phyloP scores from a whole-genome alignment of 495 filamentous ascomycete genomes.

The Xylaria intraflava region DNA sequence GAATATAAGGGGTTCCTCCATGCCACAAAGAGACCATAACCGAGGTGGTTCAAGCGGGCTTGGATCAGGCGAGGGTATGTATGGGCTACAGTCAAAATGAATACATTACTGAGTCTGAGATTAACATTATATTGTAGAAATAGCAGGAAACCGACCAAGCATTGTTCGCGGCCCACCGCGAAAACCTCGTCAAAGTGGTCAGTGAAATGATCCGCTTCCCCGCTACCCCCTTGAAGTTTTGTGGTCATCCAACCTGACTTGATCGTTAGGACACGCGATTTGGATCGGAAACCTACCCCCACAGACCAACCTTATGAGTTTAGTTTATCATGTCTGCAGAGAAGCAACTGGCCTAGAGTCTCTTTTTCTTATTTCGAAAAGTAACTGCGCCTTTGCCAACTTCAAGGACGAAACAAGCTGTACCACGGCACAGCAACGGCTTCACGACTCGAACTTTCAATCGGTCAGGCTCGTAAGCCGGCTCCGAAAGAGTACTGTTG shows the following conservation, averaged over 20 bases:
- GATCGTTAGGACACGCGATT: constrained; percentile 66
- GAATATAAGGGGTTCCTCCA: constrained; percentile 8
- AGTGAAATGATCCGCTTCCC: constrained; percentile 11
- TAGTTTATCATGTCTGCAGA: constrained; percentile 87
- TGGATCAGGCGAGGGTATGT: constrained; percentile 6
- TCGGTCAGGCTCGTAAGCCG: constrained; percentile 89
- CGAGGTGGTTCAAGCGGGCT: background rate
- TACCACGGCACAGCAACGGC: constrained; percentile 67
- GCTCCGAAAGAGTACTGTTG: constrained; percentile 57
- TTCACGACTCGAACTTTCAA: constrained; percentile 89
- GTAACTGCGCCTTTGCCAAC: constrained; percentile 97
- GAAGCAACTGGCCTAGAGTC: constrained; percentile 82
- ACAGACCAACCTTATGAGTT: constrained; percentile 64
- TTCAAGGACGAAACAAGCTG: constrained; percentile 79
- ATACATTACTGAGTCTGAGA: constrained; percentile 2
- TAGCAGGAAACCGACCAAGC: constrained; percentile 29
- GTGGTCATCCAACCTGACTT: background rate
- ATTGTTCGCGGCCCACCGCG: constrained; percentile 81
- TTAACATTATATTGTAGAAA: constrained; percentile 21
- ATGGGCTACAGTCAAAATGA: background rate
- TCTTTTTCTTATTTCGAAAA: constrained; percentile 92
- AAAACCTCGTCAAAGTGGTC: constrained; percentile 74
- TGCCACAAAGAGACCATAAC: constrained; percentile 14
- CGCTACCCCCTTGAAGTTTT: background rate
- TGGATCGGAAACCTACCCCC: constrained; percentile 96